Base-by-base conservation (phyloP, 148 eudicot genomes). In the Vaccinium darrowii region DNA sequence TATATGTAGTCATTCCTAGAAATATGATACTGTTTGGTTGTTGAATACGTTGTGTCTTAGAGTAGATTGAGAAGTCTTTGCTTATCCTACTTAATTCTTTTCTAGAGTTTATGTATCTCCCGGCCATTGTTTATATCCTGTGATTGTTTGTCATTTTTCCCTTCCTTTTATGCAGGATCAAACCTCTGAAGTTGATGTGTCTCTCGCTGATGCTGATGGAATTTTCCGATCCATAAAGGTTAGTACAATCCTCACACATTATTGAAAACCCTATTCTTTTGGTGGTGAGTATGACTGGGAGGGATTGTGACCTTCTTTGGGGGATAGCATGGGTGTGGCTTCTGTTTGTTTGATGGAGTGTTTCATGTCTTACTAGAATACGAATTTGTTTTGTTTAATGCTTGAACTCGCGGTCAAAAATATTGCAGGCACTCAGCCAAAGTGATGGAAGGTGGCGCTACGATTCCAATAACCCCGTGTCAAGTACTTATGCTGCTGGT, bases 391-490 rank as follows among this genome's bases (percentile, higher is more conserved):
- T 65, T 74, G 15, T 84, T 84, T 84, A 49, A 76, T 83, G 84
- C 71, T 76, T 84, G 65, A 78, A 75, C 79, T 86, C 58, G 81
- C 81, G 19, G 76, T 74, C 33, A 83, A 81, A 27, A 81, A 81
- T 83, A 82, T 80, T 77, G 15, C 90, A 97, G 99, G 93, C 98
- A 51, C 96, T 97, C 23, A 92, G 94, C 89, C 96, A 94, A 83
- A 97, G 99, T 90, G 99, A 97, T 93, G 99, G 99, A 85, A 92
- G 96, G 83, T 97, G 99, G 99, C 99, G 98, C 33, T 92, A 91
- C 62, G 91, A 89, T 90, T 91, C 95, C 63, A 91, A 86, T 88
- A 92, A 95, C 78, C 98, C 98, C 21, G 95, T 92, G 80, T 94
- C 99, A 78, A 97, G 99, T 88, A 90, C 94, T 84, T 90, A 87